Evolutionary conservation across 2,329 filamentous ascomycete species (phyloP), one percentile per base, ranked within the genome.

Genomic region (Aspergillus fijiensis): DNA sequence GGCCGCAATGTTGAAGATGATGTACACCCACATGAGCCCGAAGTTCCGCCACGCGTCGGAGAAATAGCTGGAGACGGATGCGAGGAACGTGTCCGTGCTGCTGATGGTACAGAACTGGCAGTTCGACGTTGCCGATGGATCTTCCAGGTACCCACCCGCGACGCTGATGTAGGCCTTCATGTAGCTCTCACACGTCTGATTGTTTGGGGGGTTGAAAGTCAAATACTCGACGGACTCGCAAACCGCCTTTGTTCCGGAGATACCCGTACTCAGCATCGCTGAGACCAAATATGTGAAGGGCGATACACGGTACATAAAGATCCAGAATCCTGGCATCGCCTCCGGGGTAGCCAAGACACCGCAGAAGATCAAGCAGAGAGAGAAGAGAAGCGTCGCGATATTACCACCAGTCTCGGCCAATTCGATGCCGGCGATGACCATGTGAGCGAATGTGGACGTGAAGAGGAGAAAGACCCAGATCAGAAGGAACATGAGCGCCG

Each of bases 301-400:
- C 0, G 82, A 86, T 25, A 86, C 79, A 35, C 85, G 82, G 74
- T 91, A 89, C 88, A 91, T 91, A 77, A 90, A 91, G 63, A 86
- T 85, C 89, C 89, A 92, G 79, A 92, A 91, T 0, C 84, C 81
- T 0, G 89, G 88, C 4, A 91, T 80, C 1, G 81, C 77, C 2
- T 69, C 60, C 0, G 86, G 84, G 0, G 82, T 74, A 58, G 87
- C 85, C 61, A 76, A 71, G 56, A 76, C 73, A 69, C 74, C 75
- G 66, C 82, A 85, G 77, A 89, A 89, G 55, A 85, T 80, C 25
- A 86, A 76, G 62, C 79, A 82, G 72, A 89, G 80, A 33, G 84
- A 79, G 59, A 84, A 81, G 14, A 88, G 69, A n/a, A 89, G 70
- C 2, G 84, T 85, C 56, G 85, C 85, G 23, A 90, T 73, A 49